Base-by-base conservation (phyloP, 768 basidiomycete species). In the Hydnomerulius pinastri region DNA sequence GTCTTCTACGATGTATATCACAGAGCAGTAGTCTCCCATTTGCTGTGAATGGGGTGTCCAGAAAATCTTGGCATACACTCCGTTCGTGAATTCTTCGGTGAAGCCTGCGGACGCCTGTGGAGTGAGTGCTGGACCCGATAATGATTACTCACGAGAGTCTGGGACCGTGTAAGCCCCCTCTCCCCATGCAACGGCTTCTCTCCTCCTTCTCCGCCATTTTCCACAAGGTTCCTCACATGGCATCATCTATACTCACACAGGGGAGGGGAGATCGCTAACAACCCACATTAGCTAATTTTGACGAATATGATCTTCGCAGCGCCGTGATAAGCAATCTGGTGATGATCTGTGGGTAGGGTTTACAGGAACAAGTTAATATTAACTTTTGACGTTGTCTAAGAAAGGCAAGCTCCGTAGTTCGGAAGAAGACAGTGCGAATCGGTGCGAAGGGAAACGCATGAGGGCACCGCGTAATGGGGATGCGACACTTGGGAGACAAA, bases 361-460 rank as follows among this genome's bases (percentile, higher is more conserved):
- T 12, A 55, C 35, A 44, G 21, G 35, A 8, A 47, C 12, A 40
- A 11, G 15, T 36, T 46, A 40, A 48, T 53, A 28, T 50, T 46
- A 28, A 43, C 23, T 40, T 56, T 63, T 52, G 46, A 50, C 46
- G 33, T 39, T 46, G 20, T 54, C 25, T 40, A 29, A 43, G 29
- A 21, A 48, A 43, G 44, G 42, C 23, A 47, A 21, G 49, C 21
- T 25, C 25, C 17, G 32, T 11, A 45, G 32, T 39, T 21, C 1
- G 23, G 33, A 38, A 30, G 42, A 15, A 21, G n/a, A n/a, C n/a
- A n/a, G n/a, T n/a, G n/a, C n/a, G n/a, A n/a, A n/a, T n/a, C n/a
- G n/a, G n/a, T n/a, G n/a, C n/a, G n/a, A n/a, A n/a, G n/a, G n/a
- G n/a, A n/a, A n/a, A n/a, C n/a, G n/a, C n/a, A n/a, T n/a, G n/a